Evolutionary conservation across 1,139 yeast species (phyloP).

Genomic region (Pichiaceae sp.): DNA sequence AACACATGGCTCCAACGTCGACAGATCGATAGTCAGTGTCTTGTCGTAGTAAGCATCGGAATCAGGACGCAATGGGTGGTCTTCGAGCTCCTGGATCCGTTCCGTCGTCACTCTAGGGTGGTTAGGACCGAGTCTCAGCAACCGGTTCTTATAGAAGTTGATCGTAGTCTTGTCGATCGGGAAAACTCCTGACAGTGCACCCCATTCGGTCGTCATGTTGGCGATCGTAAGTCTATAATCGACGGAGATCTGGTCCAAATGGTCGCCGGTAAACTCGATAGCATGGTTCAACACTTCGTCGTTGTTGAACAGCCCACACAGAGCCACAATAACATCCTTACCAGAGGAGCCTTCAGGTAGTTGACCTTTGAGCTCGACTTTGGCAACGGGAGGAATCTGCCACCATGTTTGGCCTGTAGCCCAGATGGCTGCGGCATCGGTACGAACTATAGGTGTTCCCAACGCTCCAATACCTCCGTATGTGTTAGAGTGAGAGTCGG

Average conservation of each 20-base stretch:
- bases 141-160: conserved; percentile 67
- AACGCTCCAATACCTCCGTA: conserved; percentile 95
- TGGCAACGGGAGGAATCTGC: conserved; percentile 99
- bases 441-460: conserved; percentile 96
- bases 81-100: conserved; percentile 41
- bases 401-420: conserved; percentile 99
- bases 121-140: conserved; percentile 53
- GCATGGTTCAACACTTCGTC: conserved; percentile 98
- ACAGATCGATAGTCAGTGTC: conserved; percentile 70
- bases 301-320: conserved; percentile 90
- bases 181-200: conserved; percentile 93
- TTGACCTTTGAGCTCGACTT: conserved; percentile 75
- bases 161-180: conserved; percentile 80
- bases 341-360: conserved; percentile 88
- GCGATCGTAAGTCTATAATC: conserved; percentile 95
- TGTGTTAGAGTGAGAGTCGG: conserved; percentile 95
- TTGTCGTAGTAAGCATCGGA: conserved; percentile 79
- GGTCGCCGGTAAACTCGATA: conserved; percentile 90
- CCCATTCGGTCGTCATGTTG: conserved; percentile 99
- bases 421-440: conserved; percentile 99
- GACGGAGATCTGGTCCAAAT: conserved; percentile 61
- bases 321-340: conserved; percentile 91
- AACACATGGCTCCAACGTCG: conserved; percentile 81
- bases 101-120: conserved; percentile 76
- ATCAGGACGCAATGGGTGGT: conserved; percentile 48